Base-by-base conservation (phyloP, 495 filamentous ascomycete species). In the Podospora bellae-mahoneyi region DNA sequence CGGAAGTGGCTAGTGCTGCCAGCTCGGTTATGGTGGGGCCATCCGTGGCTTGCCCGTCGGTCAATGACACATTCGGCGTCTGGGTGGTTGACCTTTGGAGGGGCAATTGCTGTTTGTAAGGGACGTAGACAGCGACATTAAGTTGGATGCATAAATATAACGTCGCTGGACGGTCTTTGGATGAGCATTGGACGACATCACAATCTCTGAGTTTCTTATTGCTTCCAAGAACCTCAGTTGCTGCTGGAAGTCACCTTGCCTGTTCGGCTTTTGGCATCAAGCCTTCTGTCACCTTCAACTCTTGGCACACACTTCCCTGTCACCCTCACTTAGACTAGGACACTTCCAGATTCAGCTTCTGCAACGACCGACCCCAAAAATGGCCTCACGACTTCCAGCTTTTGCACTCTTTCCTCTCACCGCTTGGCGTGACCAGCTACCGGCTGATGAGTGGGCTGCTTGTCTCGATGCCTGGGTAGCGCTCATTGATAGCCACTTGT, bases 381-480 rank as follows among this genome's bases (percentile, higher is more conserved):
- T 74, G 71, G 65, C 69, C 1, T 69, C 70, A 32, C 20, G 44
- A 53, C 82, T 92, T 20, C 92, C 92, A 28, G 82, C 86, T 28
- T 84, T 96, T 75, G 91, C 91, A 54, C 83, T 90, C 4, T 91
- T 93, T 69, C 93, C 93, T 26, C 84, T 88, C 57, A 79, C 85
- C n/a, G 79, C 80, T 64, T 86, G 92, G 79, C 86, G 89, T 70
- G 84, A 85, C 34, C 84, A 84, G 66, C 83, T 96, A 39, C 79
- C 83, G 9, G 84, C 88, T 1, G 79, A 85, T 34, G 92, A 96
- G 77, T 96, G 92, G 93, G 85, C 89, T 65, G 81, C 84, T 44
- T 94, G 90, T 75, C 77, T 95, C 19, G 88, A 92, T 74, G 89
- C 91, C 56, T 96, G 92, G 93, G 77, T 89, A 20, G 74, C 85